Evolutionary conservation across 2,329 filamentous ascomycete genomes (phyloP).

Genomic region (Colletotrichum sp.): DNA sequence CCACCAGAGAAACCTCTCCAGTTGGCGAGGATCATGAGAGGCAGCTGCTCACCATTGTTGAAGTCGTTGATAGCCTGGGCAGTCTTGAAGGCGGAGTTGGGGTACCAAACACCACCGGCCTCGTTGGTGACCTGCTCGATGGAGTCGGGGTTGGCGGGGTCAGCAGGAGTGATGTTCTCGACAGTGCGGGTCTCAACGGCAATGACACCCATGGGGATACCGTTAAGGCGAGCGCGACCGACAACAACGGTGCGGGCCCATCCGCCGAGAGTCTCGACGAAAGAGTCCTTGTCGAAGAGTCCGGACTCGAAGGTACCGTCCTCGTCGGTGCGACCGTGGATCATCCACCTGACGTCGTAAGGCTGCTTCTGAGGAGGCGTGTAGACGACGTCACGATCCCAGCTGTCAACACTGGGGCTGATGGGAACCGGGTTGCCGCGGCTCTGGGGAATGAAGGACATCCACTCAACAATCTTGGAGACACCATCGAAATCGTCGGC

Average conservation of each 20-base stretch:
- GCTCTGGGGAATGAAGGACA: constrained; percentile 96
- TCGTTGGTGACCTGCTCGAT: constrained; percentile 95
- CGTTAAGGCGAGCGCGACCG: constrained; percentile 92
- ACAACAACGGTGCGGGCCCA: constrained; percentile 98
- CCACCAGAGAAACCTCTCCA: constrained; percentile 99
- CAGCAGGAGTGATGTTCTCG: constrained; percentile 95
- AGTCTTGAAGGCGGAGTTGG: constrained; percentile 99
- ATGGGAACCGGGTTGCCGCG: constrained; percentile 94
- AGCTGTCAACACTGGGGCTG: constrained; percentile 80
- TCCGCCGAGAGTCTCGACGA: constrained; percentile 93
- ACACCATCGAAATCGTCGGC: constrained; percentile 98
- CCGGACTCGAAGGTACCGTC: constrained; percentile 80
- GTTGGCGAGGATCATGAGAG: constrained; percentile 98
- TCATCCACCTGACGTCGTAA: constrained; percentile 94
- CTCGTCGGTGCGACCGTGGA: constrained; percentile 83
- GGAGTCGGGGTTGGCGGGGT: constrained; percentile 97
- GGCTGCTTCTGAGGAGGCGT: constrained; percentile 81
- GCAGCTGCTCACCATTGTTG: constrained; percentile 98
- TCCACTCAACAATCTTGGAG: constrained; percentile 96
- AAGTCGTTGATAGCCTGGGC: constrained; percentile 98
- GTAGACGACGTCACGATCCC: constrained; percentile 92
- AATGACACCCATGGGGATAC: constrained; percentile 98
- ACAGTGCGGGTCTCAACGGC: constrained; percentile 94
- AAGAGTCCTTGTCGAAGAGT: constrained; percentile 96
- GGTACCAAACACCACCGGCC: constrained; percentile 99